Evolutionary conservation across 2,329 filamentous ascomycete genomes (phyloP).

Genomic region (Aspergillus brunneoviolaceus): DNA sequence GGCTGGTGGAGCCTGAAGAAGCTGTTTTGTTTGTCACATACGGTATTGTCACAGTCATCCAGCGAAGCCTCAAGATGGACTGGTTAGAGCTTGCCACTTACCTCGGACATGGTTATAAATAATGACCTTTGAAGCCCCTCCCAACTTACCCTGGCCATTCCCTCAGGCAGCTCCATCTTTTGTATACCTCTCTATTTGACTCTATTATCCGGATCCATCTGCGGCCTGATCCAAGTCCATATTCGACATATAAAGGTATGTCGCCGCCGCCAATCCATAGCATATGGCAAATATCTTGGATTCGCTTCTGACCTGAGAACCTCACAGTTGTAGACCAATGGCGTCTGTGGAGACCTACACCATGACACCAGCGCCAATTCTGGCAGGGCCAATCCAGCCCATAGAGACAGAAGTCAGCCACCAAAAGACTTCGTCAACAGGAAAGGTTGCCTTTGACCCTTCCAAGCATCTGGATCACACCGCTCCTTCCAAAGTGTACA

Average conservation of each 20-base stretch:
- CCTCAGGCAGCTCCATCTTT: background rate
- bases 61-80: background rate
- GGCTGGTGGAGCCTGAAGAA: background rate
- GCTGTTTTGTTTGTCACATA: background rate
- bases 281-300: background rate
- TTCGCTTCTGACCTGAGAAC: background rate
- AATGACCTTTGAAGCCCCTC: background rate
- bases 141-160: background rate
- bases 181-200: background rate
- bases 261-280: background rate
- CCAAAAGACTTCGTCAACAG: background rate
- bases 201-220: background rate
- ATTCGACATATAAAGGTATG: background rate
- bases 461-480: constrained; percentile 57
- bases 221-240: background rate
- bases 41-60: background rate
- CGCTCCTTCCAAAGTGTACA: constrained; percentile 52
- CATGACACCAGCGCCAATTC: background rate
- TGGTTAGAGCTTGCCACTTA: background rate
- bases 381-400: background rate
- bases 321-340: background rate
- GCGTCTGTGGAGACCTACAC: background rate
- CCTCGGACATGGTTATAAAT: background rate
- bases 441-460: constrained; percentile 48
- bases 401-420: background rate